Evolutionary conservation across 805 yeast species (phyloP).

Genomic region (Kazachstania martiniae): DNA sequence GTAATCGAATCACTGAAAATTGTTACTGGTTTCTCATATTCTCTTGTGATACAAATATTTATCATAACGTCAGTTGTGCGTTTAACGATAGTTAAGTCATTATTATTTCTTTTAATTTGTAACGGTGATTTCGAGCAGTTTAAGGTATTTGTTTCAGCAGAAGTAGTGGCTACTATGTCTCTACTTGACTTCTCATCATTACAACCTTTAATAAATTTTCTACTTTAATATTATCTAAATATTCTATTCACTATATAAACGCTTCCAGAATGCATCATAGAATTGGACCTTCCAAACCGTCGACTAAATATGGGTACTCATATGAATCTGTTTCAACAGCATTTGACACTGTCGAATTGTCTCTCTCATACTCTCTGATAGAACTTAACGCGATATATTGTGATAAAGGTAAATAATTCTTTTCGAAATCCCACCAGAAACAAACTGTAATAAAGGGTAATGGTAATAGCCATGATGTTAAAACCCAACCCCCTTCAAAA

Average conservation of each 20-base stretch:
- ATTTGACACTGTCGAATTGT: conserved; percentile 13
- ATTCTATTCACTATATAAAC: too few relatives aligned
- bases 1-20: conserved; percentile 54
- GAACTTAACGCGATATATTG: conserved; percentile 83
- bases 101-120: conserved; percentile 15
- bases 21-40: conserved; percentile 28
- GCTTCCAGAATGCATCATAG: too few relatives aligned
- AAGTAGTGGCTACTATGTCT: too few relatives aligned
- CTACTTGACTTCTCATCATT: too few relatives aligned
- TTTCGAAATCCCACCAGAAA: conserved; percentile 71
- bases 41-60: conserved; percentile 12
- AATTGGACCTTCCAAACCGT: conserved; percentile 77
- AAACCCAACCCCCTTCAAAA: conserved; percentile 64
- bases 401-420: conserved; percentile 68
- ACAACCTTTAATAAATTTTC: too few relatives aligned
- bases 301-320: conserved; percentile 63
- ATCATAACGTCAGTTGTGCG: conserved; percentile 11
- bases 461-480: conserved; percentile 66
- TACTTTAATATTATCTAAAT: neutral
- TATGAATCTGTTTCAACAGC: conserved; percentile 38
- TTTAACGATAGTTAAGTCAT: conserved; percentile 13
- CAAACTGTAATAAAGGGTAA: conserved; percentile 59
- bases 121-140: conserved; percentile 1
- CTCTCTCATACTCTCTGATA: conserved; percentile 39
- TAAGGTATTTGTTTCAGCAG: too few relatives aligned